Conservation (phyloP, 2,329 filamentous ascomycete genomes). For the Pyricularia grisea region DNA sequence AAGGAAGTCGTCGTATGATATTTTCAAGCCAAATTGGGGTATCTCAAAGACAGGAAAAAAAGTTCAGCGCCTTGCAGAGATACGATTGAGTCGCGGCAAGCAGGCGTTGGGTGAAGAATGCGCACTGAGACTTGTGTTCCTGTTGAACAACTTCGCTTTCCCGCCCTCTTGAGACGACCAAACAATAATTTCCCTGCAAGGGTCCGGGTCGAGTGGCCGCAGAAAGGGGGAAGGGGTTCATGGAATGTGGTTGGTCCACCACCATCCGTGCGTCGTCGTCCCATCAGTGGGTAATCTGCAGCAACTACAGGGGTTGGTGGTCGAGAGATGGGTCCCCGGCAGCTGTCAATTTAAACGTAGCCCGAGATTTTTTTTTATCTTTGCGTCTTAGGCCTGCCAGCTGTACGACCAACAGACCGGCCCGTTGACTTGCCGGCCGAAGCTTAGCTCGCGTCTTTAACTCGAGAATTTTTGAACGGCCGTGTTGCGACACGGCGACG, state of each 20-base stretch:
- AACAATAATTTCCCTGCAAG: constrained; percentile 37
- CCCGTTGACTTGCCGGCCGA: background rate
- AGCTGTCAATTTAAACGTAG: background rate
- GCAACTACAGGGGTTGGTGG: background rate
- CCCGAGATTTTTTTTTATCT: background rate
- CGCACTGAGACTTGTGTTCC: constrained; percentile 5
- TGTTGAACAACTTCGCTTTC: constrained; percentile 20
- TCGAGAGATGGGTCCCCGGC: background rate
- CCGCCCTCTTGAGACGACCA: constrained; percentile 25
- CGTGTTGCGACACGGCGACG: background rate
- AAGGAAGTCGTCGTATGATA: background rate
- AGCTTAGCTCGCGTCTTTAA: background rate
- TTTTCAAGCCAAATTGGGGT: background rate
- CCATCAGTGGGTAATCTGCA: background rate
- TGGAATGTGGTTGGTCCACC: constrained; percentile 7
- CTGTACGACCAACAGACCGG: background rate
- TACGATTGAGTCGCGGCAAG: background rate
- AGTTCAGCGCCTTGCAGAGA: background rate
- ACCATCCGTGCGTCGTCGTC: constrained; percentile 1
- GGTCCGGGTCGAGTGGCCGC: constrained; percentile 10
- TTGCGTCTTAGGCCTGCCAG: background rate
- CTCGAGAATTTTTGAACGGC: background rate
- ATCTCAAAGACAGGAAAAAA: background rate
- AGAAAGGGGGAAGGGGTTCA: constrained; percentile 9
- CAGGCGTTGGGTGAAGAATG: background rate